Percentiles rank a stretch among this genome's conserved stretches.
Conservation (phyloP, 2,329 filamentous ascomycete genomes). For the Nemania sp. region DNA sequence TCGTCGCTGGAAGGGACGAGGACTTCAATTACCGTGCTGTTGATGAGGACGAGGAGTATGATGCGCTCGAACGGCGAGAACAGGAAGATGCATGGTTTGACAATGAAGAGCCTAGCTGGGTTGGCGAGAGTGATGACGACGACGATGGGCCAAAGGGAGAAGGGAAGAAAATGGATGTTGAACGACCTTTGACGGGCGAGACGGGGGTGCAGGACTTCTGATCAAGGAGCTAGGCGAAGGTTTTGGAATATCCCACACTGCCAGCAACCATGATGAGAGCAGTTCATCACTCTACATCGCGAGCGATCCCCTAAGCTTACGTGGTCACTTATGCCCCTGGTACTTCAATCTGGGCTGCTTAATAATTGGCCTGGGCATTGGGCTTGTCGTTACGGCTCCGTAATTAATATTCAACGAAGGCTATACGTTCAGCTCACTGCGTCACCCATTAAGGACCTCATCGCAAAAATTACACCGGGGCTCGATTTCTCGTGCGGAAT, state of each 20-base stretch:
- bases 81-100: conserved; percentile 83
- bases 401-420: too few relatives aligned
- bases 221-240: neutral
- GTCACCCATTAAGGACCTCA: too few relatives aligned
- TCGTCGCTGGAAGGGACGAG: conserved; percentile 78
- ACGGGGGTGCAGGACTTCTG: conserved; percentile 81
- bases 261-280: too few relatives aligned
- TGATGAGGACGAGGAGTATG: conserved; percentile 78
- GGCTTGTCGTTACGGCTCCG: too few relatives aligned
- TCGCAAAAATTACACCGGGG: too few relatives aligned
- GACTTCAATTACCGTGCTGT: conserved; percentile 83
- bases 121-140: conserved; percentile 55
- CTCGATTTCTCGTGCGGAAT: neutral
- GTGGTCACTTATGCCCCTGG: too few relatives aligned
- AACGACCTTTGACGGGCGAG: conserved; percentile 61
- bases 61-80: conserved; percentile 71
- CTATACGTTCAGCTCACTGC: too few relatives aligned
- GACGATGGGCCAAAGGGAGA: conserved; percentile 39
- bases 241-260: neutral
- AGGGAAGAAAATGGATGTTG: conserved; percentile 31
- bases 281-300: neutral
- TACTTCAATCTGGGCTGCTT: too few relatives aligned
- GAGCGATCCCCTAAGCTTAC: neutral
- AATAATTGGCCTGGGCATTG: too few relatives aligned
- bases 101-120: conserved; percentile 78